Conservation (phyloP, 2,329 filamentous ascomycete genomes). For the Ceratocystis harringtonii region DNA sequence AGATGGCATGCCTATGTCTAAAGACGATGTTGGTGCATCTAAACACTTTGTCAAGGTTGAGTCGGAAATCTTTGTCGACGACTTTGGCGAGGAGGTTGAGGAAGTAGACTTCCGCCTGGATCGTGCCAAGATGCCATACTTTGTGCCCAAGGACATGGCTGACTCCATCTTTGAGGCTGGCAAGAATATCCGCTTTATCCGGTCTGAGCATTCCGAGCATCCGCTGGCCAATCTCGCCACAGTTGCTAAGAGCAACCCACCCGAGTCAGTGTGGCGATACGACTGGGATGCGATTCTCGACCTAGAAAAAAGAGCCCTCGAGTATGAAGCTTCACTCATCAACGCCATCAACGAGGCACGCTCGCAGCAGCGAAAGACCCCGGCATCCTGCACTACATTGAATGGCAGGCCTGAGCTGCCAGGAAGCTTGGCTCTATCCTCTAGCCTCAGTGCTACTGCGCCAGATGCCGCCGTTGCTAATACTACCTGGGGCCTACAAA, state of each 20-base stretch:
- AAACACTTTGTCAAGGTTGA: slow-evolving; percentile 49
- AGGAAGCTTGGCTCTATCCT: neutral
- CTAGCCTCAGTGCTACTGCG: neutral
- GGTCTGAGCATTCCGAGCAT: slow-evolving; percentile 54
- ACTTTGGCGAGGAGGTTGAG: slow-evolving; percentile 41
- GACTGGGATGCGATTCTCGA: slow-evolving; percentile 53
- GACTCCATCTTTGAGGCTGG: slow-evolving; percentile 65
- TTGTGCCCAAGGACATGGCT: slow-evolving; percentile 55
- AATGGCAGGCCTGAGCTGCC: neutral
- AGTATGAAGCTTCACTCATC: slow-evolving; percentile 24
- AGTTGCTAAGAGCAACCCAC: slow-evolving; percentile 34
- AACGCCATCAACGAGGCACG: slow-evolving; percentile 16
- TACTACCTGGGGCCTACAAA: slow-evolving; percentile 24
- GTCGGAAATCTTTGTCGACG: slow-evolving; percentile 39
- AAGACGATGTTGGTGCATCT: slow-evolving; percentile 28
- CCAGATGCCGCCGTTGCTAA: slow-evolving; percentile 7
- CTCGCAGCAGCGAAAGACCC: neutral
- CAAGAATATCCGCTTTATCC: slow-evolving; percentile 57
- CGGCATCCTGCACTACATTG: neutral
- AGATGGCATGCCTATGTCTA: slow-evolving; percentile 38
- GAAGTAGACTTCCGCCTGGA: slow-evolving; percentile 50
- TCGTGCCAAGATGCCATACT: slow-evolving; percentile 50
- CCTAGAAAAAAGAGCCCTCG: slow-evolving; percentile 43
- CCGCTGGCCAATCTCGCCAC: slow-evolving; percentile 43
- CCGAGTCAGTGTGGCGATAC: slow-evolving; percentile 52